Evolutionary conservation across 2,329 filamentous ascomycete genomes (phyloP).

Genomic region (Neophaeococcomyces aloes): DNA sequence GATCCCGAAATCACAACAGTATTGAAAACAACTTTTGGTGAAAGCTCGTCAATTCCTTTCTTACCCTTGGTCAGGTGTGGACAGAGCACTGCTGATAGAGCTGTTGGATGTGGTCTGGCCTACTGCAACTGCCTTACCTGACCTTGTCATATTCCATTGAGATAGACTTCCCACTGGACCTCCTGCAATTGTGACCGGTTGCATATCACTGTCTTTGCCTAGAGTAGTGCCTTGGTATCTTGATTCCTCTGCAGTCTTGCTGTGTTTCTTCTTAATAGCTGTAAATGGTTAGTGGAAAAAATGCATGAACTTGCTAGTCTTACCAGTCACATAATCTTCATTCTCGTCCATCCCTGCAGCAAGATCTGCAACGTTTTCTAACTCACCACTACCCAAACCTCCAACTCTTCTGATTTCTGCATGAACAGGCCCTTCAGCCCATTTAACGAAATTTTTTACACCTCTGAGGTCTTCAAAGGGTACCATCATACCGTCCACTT

Average conservation of each 20-base stretch:
- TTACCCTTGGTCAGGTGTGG: slow-evolving; percentile 4
- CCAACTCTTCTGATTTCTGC: slow-evolving; percentile 73
- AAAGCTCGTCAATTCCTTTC: background rate
- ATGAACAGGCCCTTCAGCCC: slow-evolving; percentile 65
- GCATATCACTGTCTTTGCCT: slow-evolving; percentile 60
- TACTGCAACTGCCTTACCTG: background rate
- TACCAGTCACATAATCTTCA: slow-evolving; percentile 60
- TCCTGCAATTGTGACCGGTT: slow-evolving; percentile 67
- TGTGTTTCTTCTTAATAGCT: slow-evolving; percentile 86
- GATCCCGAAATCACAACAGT: too few species aligned
- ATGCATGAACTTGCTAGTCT: slow-evolving; percentile 18
- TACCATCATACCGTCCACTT: slow-evolving; percentile 20
- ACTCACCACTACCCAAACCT: slow-evolving; percentile 52
- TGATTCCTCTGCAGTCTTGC: slow-evolving; percentile 75
- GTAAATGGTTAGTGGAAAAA: slow-evolving; percentile 8
- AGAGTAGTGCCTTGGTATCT: slow-evolving; percentile 78
- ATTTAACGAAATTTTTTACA: slow-evolving; percentile 65
- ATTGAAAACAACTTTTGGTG: too few species aligned
- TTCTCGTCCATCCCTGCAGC: slow-evolving; percentile 42
- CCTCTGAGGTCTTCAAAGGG: slow-evolving; percentile 60
- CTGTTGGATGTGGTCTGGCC: background rate
- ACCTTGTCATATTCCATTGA: slow-evolving; percentile 44
- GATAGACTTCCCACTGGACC: slow-evolving; percentile 56
- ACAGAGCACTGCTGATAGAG: slow-evolving; percentile 5
- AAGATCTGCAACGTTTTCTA: slow-evolving; percentile 39